Conservation (phyloP, 345 rosid species). For the Fremontodendron californicum region DNA sequence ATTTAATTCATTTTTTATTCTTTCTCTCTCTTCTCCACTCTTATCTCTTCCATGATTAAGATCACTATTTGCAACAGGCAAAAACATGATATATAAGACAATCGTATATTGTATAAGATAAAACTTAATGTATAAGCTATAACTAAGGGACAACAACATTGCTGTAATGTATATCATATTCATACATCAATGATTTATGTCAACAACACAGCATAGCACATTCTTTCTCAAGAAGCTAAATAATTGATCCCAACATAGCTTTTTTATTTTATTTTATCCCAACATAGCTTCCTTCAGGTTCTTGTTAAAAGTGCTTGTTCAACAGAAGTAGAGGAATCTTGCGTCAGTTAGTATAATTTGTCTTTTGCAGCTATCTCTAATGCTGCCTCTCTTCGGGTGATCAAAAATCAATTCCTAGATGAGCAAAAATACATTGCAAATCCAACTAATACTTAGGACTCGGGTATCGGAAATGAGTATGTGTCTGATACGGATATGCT, state of each 20-base stretch:
- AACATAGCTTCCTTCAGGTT: no score
- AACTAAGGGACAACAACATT: neutral
- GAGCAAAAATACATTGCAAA: neutral
- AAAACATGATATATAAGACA: neutral
- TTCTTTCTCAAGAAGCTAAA: neutral
- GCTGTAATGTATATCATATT: neutral
- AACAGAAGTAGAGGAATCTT: neutral
- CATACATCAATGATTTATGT: neutral
- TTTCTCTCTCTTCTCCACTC: no score
- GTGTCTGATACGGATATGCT: no score
- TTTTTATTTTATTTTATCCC: no score
- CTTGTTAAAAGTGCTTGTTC: neutral
- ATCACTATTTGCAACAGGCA: neutral
- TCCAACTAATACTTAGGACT: neutral
- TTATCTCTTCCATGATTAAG: no score
- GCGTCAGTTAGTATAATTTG: neutral
- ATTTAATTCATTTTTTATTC: no score
- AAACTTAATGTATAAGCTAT: neutral
- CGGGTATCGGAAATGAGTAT: no score
- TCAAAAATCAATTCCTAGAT: neutral
- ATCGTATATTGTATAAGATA: neutral
- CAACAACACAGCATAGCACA: neutral
- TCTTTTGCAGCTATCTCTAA: neutral
- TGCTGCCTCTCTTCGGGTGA: neutral
- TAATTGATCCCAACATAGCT: neutral